Evolutionary conservation across 345 rosid species (phyloP), one percentile per base, ranked within the genome.

Genomic region (Camelina laxa): DNA sequence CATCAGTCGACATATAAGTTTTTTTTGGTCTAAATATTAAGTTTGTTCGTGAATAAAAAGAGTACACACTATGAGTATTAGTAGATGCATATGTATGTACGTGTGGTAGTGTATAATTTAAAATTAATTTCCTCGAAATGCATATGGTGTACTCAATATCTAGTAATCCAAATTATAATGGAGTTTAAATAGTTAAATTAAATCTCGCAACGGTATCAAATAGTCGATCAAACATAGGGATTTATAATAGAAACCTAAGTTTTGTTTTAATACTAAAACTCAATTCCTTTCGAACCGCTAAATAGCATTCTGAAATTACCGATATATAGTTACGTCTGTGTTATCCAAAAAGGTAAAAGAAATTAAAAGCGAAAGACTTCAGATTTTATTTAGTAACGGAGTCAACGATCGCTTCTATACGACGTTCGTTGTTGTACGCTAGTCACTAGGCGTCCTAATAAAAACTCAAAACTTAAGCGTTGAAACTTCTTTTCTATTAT

Each of bases 391-490:
- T 0, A 45, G 53, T 2, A 45, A 27, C 12, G 8, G 22, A 64
- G 27, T 64, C 69, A 45, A 64, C 69, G 68, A 16, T 45, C 68
- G 68, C 24, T 35, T 11, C 30, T 45, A 27, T 27, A 64, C 68
- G 54, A 64, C 68, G 22, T n/a, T 64, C 68, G 68, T 64, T 63
- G 67, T 42, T 63, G 67, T 44, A 24, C 27, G 27, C 27, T 24
- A 24, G 27, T 15, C 59, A 47, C 59, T 70, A 70, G 7, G 15
- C 24, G 57, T 58, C 48, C 48, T 20, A 59, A 35, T 48, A 20
- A 35, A 67, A 70, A 50, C 75, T 61, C 68, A 27, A 72, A 72
- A 51, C 60, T 60, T 15, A 60, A 60, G 51, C 51, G 31, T 62
- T 15, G 17, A 51, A 49, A 61, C 76, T 72, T 72, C 76, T 39